Conservation (phyloP, 768 basidiomycete species). For the Pleurotus djamor region DNA sequence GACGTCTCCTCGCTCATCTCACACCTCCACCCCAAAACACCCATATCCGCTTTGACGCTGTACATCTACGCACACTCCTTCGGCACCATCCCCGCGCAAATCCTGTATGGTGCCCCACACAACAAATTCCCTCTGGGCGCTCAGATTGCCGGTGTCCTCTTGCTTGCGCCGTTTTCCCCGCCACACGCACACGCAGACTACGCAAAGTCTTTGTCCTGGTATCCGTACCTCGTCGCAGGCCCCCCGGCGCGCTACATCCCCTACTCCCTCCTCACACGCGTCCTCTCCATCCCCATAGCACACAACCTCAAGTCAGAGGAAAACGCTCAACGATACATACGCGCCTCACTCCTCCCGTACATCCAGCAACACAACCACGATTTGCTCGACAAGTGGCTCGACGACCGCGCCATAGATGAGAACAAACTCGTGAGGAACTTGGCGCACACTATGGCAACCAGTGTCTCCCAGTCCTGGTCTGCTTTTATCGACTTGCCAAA, state of each 20-base stretch:
- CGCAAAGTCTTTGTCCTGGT: slow-evolving; percentile 41
- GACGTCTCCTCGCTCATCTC: slow-evolving; percentile 46
- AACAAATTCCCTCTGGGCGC: slow-evolving; percentile 48
- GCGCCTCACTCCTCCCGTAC: slow-evolving; percentile 28
- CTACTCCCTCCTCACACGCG: slow-evolving; percentile 28
- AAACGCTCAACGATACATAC: slow-evolving; percentile 39
- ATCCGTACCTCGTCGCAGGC: slow-evolving; percentile 43
- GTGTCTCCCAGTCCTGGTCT: slow-evolving; percentile 48
- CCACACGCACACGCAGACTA: slow-evolving; percentile 45
- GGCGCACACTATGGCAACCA: slow-evolving; percentile 40
- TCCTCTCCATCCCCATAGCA: slow-evolving; percentile 28
- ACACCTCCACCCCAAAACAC: slow-evolving; percentile 42
- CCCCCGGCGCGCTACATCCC: slow-evolving; percentile 41
- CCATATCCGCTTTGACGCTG: slow-evolving; percentile 34
- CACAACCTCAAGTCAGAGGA: slow-evolving; percentile 33
- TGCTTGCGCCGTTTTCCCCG: slow-evolving; percentile 46
- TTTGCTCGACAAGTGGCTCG: slow-evolving; percentile 40
- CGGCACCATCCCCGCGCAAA: slow-evolving; percentile 54
- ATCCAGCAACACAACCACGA: slow-evolving; percentile 22
- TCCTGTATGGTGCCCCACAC: slow-evolving; percentile 50
- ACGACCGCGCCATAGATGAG: slow-evolving; percentile 33
- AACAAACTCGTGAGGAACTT: slow-evolving; percentile 39
- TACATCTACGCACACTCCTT: slow-evolving; percentile 54
- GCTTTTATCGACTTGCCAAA: slow-evolving; percentile 44
- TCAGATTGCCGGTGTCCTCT: slow-evolving; percentile 42